These are phyloP conservation scores for Colletotrichum tofieldiae DNA, from an alignment of 2,329 filamentous ascomycete species.

Conservation along the genomic window DNA sequence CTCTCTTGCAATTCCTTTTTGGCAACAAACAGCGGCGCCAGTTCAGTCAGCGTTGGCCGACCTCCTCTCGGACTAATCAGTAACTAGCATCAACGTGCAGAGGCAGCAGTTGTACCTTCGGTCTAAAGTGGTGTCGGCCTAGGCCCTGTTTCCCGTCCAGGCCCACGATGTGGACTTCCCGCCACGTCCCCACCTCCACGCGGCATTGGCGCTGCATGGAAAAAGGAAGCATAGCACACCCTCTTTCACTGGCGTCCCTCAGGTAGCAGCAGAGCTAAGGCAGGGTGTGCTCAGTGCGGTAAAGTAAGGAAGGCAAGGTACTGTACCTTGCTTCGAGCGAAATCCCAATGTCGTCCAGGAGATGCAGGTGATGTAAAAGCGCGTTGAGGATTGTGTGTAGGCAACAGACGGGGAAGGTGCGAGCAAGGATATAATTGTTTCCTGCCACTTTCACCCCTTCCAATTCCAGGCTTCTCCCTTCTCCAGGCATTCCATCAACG, in stretches of 20 bases:
- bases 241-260: constrained; percentile 31
- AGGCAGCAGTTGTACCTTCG: constrained; percentile 5
- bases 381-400: background rate
- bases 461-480: constrained; percentile 16
- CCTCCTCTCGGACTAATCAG: background rate
- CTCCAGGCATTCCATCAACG: constrained; percentile 3
- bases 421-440: constrained; percentile 18
- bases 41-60: background rate
- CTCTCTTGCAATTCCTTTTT: background rate
- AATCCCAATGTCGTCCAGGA: background rate
- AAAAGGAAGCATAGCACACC: constrained; percentile 34
- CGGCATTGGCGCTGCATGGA: constrained; percentile 26
- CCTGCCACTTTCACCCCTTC: constrained; percentile 20
- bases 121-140: constrained; percentile 19
- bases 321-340: constrained; percentile 2
- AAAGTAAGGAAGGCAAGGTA: background rate
- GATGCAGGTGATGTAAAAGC: constrained; percentile 1
- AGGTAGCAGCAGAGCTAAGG: constrained; percentile 16
- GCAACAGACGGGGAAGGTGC: background rate
- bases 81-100: constrained; percentile 16
- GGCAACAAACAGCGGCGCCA: background rate
- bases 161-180: constrained; percentile 17
- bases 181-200: constrained; percentile 33
- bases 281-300: constrained; percentile 22
- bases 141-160: constrained; percentile 19